A percentile compares a stretch with the other conserved stretches of the same genome.
phyloP scores from a whole-genome alignment of 2,329 filamentous ascomycete genomes.

The Chrysoporthe austroafricana region DNA sequence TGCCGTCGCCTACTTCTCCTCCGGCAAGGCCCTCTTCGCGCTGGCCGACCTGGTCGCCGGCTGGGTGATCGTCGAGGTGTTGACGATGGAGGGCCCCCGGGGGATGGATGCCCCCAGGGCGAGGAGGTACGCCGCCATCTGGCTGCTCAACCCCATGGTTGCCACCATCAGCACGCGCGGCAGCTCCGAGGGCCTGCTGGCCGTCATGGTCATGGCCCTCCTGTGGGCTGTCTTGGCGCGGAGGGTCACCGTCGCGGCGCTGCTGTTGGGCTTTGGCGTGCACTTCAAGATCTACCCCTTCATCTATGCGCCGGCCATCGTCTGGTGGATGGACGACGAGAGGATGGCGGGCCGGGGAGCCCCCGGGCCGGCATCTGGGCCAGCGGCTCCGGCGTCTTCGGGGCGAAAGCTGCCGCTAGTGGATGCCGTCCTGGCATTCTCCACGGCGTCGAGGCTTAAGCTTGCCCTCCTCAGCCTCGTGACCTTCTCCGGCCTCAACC shows the following conservation, averaged over 20 bases:
- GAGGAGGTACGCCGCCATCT: constrained; percentile 80
- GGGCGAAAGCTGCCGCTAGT: constrained; percentile 29
- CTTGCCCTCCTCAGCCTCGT: constrained; percentile 67
- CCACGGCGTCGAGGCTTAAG: constrained; percentile 58
- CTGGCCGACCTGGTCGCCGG: constrained; percentile 82
- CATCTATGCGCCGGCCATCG: constrained; percentile 82
- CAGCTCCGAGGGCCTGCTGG: constrained; percentile 88
- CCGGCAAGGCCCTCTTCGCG: constrained; percentile 87
- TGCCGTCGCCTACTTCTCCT: constrained; percentile 66
- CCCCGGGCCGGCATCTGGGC: not conserved
- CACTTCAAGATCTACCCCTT: constrained; percentile 99
- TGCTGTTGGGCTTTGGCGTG: constrained; percentile 79
- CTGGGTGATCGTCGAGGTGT: constrained; percentile 65
- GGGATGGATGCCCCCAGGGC: constrained; percentile 59
- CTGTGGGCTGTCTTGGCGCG: constrained; percentile 78
- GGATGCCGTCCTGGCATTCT: constrained; percentile 45
- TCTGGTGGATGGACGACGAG: constrained; percentile 77
- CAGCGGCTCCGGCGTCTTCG: not conserved
- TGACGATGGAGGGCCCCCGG: constrained; percentile 36
- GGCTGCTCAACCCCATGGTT: constrained; percentile 97
- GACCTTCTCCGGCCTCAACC: constrained; percentile 76
- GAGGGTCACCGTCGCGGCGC: constrained; percentile 67
- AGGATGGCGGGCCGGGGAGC: constrained; percentile 36
- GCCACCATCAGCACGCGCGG: constrained; percentile 94
- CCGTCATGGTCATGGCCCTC: constrained; percentile 79